Evolutionary conservation across 2,329 filamentous ascomycete species (phyloP).

Genomic region (Aspergillus melleus): DNA sequence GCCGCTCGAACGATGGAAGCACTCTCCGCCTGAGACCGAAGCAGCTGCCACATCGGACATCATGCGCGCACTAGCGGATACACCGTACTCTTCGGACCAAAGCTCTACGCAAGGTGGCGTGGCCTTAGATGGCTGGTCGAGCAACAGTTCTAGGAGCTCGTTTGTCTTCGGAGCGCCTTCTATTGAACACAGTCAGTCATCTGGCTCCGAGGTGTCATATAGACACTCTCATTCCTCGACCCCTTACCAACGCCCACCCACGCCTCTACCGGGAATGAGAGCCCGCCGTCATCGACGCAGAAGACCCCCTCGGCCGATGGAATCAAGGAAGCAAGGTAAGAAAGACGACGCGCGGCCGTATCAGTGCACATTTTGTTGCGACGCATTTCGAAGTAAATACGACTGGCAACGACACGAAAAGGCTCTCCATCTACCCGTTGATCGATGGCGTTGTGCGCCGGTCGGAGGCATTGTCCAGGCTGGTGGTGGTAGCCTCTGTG

Average conservation of each 20-base stretch:
- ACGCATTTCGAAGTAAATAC: background rate
- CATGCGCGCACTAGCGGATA: conserved; percentile 53
- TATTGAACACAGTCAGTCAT: conserved; percentile 50
- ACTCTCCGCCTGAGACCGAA: conserved; percentile 66
- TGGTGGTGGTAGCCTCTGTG: conserved; percentile 36
- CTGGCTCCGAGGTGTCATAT: conserved; percentile 52
- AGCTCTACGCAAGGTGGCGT: conserved; percentile 12
- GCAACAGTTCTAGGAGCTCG: conserved; percentile 49
- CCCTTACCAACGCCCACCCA: conserved; percentile 11
- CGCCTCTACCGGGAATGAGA: conserved; percentile 6
- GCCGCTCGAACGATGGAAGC: conserved; percentile 65
- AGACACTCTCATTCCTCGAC: background rate
- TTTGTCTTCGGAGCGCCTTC: conserved; percentile 51
- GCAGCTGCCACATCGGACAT: conserved; percentile 62
- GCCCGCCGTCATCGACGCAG: conserved; percentile 37
- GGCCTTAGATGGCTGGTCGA: conserved; percentile 33
- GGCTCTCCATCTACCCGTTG: background rate
- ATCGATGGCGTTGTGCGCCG: background rate
- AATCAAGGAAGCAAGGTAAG: background rate
- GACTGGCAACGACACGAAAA: background rate
- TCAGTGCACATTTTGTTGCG: background rate
- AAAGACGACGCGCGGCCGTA: background rate
- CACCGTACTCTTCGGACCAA: conserved; percentile 22
- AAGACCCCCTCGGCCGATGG: conserved; percentile 22
- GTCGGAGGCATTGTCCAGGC: background rate